A percentile compares a stretch with the other conserved stretches of the same genome.
Conservation (phyloP, 441 rosid species). For the Syzygium malaccense region DNA sequence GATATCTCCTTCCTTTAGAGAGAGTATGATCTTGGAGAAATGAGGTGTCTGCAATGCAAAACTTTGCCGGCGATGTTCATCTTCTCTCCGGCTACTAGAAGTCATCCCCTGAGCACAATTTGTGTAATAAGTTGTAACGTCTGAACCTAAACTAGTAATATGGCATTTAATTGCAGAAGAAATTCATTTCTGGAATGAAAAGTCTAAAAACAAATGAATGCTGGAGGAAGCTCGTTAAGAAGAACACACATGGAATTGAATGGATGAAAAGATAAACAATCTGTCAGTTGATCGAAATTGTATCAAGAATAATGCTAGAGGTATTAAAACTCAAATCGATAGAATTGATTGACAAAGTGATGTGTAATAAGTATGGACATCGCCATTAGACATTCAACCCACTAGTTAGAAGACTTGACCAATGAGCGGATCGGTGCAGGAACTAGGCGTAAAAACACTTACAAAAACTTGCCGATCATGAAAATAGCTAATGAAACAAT, state of each 20-base stretch:
- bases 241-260: not conserved
- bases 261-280: rapidly evolving
- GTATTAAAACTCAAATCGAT: not conserved
- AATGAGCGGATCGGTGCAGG: not conserved
- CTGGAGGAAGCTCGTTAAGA: not conserved
- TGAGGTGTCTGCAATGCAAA: rapidly evolving
- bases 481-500: too few species aligned
- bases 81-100: not conserved
- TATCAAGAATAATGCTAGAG: rapidly evolving
- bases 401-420: not conserved
- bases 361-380: not conserved
- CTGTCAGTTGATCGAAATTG: not conserved
- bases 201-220: not conserved
- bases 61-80: not conserved
- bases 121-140: rapidly evolving
- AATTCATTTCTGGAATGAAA: rapidly evolving
- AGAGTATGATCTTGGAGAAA: not conserved
- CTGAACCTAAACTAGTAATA: rapidly evolving
- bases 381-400: not conserved
- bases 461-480: too few species aligned
- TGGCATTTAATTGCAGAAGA: not conserved
- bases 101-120: not conserved
- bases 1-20: not conserved
- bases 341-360: not conserved
- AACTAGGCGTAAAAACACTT: too few species aligned